phyloP scores from a whole-genome alignment of 2,329 filamentous ascomycete species.

The Venturia aucupariae region DNA sequence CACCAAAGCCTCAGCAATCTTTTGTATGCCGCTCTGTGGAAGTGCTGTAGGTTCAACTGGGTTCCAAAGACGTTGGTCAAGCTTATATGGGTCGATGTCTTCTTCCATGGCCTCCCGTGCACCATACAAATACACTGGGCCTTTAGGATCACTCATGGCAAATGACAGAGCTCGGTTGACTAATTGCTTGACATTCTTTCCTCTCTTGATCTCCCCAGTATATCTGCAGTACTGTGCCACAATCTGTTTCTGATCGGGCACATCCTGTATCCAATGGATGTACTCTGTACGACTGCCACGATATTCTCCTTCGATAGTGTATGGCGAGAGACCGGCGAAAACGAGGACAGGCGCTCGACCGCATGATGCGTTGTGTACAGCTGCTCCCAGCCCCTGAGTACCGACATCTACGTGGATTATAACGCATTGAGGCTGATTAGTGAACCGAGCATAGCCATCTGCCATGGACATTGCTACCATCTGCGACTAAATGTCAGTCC shows the following conservation, averaged over 20 bases:
- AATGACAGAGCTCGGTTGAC: conserved; percentile 79
- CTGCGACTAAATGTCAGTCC: conserved; percentile 30
- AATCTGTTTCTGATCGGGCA: conserved; percentile 73
- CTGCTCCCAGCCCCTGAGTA: conserved; percentile 67
- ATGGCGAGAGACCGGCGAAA: conserved; percentile 69
- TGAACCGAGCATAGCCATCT: conserved; percentile 65
- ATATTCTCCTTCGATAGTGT: conserved; percentile 68
- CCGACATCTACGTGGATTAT: conserved; percentile 73
- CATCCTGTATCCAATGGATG: conserved; percentile 81
- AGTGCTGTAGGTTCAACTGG: conserved; percentile 59
- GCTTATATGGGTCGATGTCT: conserved; percentile 49
- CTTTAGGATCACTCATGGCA: conserved; percentile 65
- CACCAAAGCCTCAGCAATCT: conserved; percentile 54
- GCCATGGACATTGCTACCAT: conserved; percentile 83
- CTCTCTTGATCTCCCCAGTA: conserved; percentile 71
- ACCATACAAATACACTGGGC: conserved; percentile 70
- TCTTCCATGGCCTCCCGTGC: conserved; percentile 76
- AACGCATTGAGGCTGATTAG: conserved; percentile 62
- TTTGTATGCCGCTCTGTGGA: conserved; percentile 43
- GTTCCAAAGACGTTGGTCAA: conserved; percentile 63
- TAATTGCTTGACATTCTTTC: conserved; percentile 80
- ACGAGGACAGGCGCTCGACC: conserved; percentile 67
- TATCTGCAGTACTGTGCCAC: conserved; percentile 81
- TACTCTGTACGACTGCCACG: conserved; percentile 65
- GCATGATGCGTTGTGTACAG: conserved; percentile 69